phyloP scores from a whole-genome alignment of 345 rosid species.

The Odontarrhena argentea region DNA sequence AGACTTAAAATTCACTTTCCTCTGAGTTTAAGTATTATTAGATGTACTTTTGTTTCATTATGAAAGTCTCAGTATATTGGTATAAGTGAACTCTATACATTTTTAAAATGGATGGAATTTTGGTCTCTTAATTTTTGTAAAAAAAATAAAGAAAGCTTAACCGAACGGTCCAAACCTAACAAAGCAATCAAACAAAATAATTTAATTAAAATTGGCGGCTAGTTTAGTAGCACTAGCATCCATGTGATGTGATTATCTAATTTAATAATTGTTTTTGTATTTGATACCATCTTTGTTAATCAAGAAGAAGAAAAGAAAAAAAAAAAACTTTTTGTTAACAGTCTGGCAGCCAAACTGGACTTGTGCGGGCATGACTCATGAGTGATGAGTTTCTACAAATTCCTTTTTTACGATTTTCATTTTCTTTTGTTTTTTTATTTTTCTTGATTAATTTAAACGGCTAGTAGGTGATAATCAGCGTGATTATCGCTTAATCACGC shows the following conservation, averaged over 20 bases:
- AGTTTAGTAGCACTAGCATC: conserved; percentile 35
- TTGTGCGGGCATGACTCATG: conserved; percentile 18
- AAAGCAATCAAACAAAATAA: neutral
- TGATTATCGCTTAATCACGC: conserved; percentile 33
- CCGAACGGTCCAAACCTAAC: no score
- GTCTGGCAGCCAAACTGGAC: conserved; percentile 43
- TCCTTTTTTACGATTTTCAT: conserved; percentile 1
- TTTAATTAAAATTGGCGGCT: conserved; percentile 32
- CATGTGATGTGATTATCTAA: conserved; percentile 33
- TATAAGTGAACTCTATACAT: no score
- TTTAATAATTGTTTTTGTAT: neutral
- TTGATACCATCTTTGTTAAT: neutral
- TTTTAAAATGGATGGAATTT: no score
- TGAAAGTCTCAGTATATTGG: no score
- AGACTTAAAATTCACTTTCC: no score
- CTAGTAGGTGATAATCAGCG: conserved; percentile 32
- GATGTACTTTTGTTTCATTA: no score
- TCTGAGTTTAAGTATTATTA: no score
- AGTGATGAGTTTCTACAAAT: neutral
- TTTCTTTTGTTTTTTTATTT: neutral
- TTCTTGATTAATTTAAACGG: conserved; percentile 18
- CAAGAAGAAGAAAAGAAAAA: neutral
- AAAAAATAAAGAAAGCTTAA: no score
- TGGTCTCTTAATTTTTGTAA: no score
- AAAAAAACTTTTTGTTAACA: conserved; percentile 8